Evolutionary conservation across 2,329 filamentous ascomycete species (phyloP).

Genomic region (Curvularia lunata): DNA sequence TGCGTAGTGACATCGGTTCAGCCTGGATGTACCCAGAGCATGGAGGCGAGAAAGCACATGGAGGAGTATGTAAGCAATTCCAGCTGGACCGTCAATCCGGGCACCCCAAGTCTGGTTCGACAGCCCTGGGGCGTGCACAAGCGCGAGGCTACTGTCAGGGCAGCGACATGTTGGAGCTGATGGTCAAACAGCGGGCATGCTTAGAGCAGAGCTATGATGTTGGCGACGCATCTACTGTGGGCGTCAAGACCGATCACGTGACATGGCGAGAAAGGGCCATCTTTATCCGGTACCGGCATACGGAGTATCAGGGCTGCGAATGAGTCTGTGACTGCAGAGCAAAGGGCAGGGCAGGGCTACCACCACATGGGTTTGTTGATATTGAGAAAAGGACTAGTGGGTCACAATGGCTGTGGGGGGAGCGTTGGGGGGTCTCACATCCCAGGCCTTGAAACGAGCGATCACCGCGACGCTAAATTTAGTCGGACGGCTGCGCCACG

Average conservation of each 20-base stretch:
- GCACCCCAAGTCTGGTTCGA: neutral
- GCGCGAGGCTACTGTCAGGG: neutral
- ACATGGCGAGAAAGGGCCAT: neutral
- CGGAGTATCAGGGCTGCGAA: neutral
- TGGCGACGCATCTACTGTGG: neutral
- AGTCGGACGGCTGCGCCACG: slow-evolving; percentile 21
- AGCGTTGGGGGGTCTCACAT: slow-evolving; percentile 1
- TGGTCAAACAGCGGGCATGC: neutral
- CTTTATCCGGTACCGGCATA: neutral
- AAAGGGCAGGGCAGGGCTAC: neutral
- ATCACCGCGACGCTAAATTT: slow-evolving; percentile 16
- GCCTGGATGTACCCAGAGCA: neutral
- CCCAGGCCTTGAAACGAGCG: slow-evolving; percentile 16
- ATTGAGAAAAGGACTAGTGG: neutral
- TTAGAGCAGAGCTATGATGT: neutral
- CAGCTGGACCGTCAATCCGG: neutral
- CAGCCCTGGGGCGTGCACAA: neutral
- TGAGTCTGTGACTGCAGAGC: too few relatives aligned
- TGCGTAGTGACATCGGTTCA: neutral
- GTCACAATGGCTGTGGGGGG: neutral
- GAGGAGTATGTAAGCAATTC: neutral
- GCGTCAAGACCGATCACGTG: neutral
- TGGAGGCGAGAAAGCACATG: neutral
- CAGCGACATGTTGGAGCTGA: neutral
- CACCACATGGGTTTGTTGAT: too few relatives aligned